phyloP scores from a whole-genome alignment of 192 early-diverging fungal species.

The Endogone sp. region DNA sequence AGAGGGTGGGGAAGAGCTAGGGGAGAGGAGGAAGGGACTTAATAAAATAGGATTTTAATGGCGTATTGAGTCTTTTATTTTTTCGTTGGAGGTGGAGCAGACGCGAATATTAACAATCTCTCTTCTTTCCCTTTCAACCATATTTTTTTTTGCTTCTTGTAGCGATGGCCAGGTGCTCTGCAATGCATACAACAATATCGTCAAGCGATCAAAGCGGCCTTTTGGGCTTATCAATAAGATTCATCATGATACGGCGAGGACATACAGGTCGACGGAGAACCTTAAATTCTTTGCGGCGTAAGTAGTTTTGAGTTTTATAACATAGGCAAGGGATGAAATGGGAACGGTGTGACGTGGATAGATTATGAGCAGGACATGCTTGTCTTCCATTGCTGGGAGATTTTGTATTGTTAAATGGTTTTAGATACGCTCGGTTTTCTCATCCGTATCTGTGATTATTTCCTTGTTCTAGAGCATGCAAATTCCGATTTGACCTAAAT shows the following conservation, averaged over 20 bases:
- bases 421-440: neutral
- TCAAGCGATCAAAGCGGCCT: constrained; percentile 44
- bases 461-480: constrained; percentile 42
- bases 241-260: constrained; percentile 44
- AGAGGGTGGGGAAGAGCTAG: too few species aligned
- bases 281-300: constrained; percentile 55
- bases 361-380: too few species aligned
- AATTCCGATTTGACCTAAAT: constrained; percentile 48
- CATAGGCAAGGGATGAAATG: neutral
- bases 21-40: too few species aligned
- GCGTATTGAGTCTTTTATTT: too few species aligned
- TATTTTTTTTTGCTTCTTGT: neutral
- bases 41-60: too few species aligned
- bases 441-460: neutral
- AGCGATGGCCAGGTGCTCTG: constrained; percentile 51
- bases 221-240: constrained; percentile 58
- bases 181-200: constrained; percentile 44
- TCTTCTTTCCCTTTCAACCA: too few species aligned
- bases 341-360: too few species aligned
- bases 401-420: neutral
- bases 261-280: constrained; percentile 55
- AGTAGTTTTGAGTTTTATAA: constrained; percentile 7
- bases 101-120: too few species aligned
- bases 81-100: too few species aligned
- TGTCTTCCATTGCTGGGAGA: too few species aligned